These are phyloP conservation scores for Russula emetica DNA, from an alignment of 768 basidiomycete species.

Conservation along the genomic window DNA sequence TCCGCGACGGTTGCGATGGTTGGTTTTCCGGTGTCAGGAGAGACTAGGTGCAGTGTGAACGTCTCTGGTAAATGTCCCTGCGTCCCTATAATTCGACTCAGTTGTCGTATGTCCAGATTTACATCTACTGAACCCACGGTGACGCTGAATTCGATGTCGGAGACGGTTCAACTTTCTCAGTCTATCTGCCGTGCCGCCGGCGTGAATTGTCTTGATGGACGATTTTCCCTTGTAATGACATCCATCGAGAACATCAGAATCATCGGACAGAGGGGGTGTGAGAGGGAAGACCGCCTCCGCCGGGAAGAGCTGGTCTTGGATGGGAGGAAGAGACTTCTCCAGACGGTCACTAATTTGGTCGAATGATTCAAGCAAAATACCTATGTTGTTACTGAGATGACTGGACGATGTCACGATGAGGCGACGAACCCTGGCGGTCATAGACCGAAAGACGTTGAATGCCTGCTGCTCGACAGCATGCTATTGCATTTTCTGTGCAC, in stretches of 20 bases:
- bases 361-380: slow-evolving; percentile 16
- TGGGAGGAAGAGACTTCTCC: slow-evolving; percentile 26
- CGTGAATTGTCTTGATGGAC: slow-evolving; percentile 12
- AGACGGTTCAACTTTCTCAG: slow-evolving; percentile 11
- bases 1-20: slow-evolving; percentile 25
- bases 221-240: slow-evolving; percentile 7
- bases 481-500: slow-evolving; percentile 48
- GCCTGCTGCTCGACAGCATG: slow-evolving; percentile 61
- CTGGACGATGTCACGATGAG: neutral
- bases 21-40: slow-evolving; percentile 27
- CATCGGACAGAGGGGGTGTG: slow-evolving; percentile 75
- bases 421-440: slow-evolving; percentile 59
- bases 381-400: slow-evolving; percentile 36
- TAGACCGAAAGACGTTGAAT: slow-evolving; percentile 66
- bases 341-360: slow-evolving; percentile 33
- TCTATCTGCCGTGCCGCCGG: slow-evolving; percentile 3
- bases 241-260: slow-evolving; percentile 43
- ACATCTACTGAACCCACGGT: slow-evolving; percentile 16
- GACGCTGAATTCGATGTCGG: slow-evolving; percentile 21
- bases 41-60: slow-evolving; percentile 24
- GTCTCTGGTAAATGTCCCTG: slow-evolving; percentile 1
- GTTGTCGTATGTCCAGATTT: neutral
- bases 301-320: slow-evolving; percentile 35
- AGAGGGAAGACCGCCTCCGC: slow-evolving; percentile 65
- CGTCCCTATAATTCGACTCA: slow-evolving; percentile 4